These are phyloP conservation scores for Xylariomycetidae sp. DNA, from an alignment of 2,329 filamentous ascomycete species.

Conservation along the genomic window DNA sequence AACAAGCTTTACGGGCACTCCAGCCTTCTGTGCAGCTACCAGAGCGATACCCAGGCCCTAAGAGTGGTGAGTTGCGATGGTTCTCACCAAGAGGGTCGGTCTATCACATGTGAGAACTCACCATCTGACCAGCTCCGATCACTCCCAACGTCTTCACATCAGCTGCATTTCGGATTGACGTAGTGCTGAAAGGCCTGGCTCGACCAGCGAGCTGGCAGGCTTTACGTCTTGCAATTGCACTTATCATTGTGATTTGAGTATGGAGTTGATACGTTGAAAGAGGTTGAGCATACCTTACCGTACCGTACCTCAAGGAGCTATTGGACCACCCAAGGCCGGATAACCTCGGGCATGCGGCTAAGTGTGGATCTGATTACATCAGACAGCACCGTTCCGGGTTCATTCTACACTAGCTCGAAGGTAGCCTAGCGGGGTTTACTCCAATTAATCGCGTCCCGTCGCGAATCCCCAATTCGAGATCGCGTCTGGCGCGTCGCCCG, in stretches of 20 bases:
- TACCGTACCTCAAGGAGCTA: no score
- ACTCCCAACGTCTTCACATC: slow-evolving; percentile 87
- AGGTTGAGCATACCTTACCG: no score
- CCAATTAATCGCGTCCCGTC: no score
- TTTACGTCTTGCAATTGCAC: slow-evolving; percentile 32
- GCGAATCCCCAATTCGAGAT: slow-evolving; percentile 7
- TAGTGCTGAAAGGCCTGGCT: slow-evolving; percentile 63
- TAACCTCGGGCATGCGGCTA: slow-evolving; percentile 27
- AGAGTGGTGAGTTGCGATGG: slow-evolving; percentile 19
- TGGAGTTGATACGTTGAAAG: no score
- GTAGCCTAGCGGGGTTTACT: no score
- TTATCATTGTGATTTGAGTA: slow-evolving; percentile 30
- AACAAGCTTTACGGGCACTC: slow-evolving; percentile 77
- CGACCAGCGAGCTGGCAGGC: slow-evolving; percentile 33
- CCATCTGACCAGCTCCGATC: slow-evolving; percentile 94
- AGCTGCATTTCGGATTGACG: slow-evolving; percentile 51
- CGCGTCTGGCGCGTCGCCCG: slow-evolving; percentile 21
- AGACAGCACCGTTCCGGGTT: no score
- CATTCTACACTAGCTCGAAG: no score
- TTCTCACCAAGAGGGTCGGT: slow-evolving; percentile 4
- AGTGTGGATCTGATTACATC: slow-evolving; percentile 13
- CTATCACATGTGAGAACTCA: slow-evolving; percentile 41
- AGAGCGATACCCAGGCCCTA: slow-evolving; percentile 94
- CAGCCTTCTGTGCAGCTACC: slow-evolving; percentile 79
- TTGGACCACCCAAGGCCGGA: slow-evolving; percentile 12